Evolutionary conservation across 352 stramenopile species (phyloP).

Genomic region (Phytophthora pseudosyringae): DNA sequence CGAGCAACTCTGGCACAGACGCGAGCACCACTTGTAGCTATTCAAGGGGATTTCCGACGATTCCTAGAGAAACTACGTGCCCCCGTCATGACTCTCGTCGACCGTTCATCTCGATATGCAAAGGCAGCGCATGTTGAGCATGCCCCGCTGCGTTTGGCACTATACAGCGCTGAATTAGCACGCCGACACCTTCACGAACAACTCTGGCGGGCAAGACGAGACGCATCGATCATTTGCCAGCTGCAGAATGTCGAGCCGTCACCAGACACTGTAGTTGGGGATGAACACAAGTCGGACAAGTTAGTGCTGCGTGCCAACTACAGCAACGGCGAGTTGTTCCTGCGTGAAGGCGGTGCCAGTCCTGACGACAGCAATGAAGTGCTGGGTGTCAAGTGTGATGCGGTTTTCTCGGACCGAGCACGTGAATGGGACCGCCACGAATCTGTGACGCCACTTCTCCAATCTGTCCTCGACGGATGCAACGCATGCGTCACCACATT

Average conservation of each 20-base stretch:
- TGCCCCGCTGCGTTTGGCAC: slow-evolving; percentile 51
- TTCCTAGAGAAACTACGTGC: slow-evolving; percentile 58
- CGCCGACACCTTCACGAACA: slow-evolving; percentile 76
- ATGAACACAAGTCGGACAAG: slow-evolving; percentile 9
- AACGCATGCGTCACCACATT: slow-evolving; percentile 78
- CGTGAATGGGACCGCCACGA: slow-evolving; percentile 66
- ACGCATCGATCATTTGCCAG: slow-evolving; percentile 72
- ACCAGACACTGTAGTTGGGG: slow-evolving; percentile 1
- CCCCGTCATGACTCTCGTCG: slow-evolving; percentile 60
- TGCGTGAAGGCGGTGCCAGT: slow-evolving; percentile 23
- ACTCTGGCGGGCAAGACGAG: slow-evolving; percentile 59
- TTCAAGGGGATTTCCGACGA: slow-evolving; percentile 57
- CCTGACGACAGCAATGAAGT: slow-evolving; percentile 15
- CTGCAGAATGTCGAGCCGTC: slow-evolving; percentile 49
- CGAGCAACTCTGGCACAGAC: slow-evolving; percentile 48
- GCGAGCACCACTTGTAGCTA: slow-evolving; percentile 55
- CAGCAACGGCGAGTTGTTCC: slow-evolving; percentile 56
- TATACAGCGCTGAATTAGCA: slow-evolving; percentile 50
- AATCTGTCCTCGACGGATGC: slow-evolving; percentile 70
- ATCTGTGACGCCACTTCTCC: slow-evolving; percentile 62
- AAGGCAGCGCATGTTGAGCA: slow-evolving; percentile 60
- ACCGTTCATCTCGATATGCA: slow-evolving; percentile 53
- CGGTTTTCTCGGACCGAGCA: slow-evolving; percentile 68
- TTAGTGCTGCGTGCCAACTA: slow-evolving; percentile 63
- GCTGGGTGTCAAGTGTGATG: slow-evolving; percentile 61